These are phyloP conservation scores for Hemileccinum rubropunctum DNA, from an alignment of 768 basidiomycete species.

Conservation along the genomic window DNA sequence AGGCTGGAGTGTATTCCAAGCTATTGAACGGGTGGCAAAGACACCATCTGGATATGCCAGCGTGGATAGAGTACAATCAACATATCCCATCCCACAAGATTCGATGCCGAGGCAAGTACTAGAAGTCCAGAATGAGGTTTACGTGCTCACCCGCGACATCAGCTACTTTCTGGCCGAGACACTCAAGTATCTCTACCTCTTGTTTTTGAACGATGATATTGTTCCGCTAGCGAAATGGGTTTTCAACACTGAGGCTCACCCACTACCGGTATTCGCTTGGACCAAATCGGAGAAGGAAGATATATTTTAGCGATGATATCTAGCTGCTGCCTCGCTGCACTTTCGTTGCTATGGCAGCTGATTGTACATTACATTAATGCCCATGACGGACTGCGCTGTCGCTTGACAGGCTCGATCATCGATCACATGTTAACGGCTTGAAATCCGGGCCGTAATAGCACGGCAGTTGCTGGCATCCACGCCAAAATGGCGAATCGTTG, in stretches of 20 bases:
- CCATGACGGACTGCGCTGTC: too few species aligned
- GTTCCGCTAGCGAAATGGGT: conserved; percentile 56
- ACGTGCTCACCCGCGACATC: not conserved
- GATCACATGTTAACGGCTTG: too few species aligned
- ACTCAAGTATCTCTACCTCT: conserved; percentile 70
- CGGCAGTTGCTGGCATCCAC: too few species aligned
- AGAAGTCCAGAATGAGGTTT: not conserved
- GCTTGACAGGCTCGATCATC: too few species aligned
- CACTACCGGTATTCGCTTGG: conserved; percentile 71
- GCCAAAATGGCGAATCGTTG: too few species aligned
- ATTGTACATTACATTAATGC: too few species aligned
- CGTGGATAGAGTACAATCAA: conserved; percentile 45
- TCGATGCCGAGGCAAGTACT: conserved; percentile 72
- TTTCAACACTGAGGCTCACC: conserved; percentile 75
- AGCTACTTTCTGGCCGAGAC: conserved; percentile 60
- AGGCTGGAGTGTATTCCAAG: conserved; percentile 69
- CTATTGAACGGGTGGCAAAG: conserved; percentile 58
- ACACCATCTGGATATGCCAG: conserved; percentile 62
- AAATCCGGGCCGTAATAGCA: too few species aligned
- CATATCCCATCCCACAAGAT: conserved; percentile 42
- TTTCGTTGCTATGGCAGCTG: too few species aligned
- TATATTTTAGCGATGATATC: conserved; percentile 22
- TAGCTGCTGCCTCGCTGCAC: not conserved
- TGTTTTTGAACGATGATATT: conserved; percentile 64
- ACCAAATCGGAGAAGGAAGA: conserved; percentile 47